Percentiles rank a stretch among this genome's conserved stretches.
These are phyloP conservation scores for Ilex paraguariensis DNA, from an alignment of 305 asterid species.

Conservation along the genomic window DNA sequence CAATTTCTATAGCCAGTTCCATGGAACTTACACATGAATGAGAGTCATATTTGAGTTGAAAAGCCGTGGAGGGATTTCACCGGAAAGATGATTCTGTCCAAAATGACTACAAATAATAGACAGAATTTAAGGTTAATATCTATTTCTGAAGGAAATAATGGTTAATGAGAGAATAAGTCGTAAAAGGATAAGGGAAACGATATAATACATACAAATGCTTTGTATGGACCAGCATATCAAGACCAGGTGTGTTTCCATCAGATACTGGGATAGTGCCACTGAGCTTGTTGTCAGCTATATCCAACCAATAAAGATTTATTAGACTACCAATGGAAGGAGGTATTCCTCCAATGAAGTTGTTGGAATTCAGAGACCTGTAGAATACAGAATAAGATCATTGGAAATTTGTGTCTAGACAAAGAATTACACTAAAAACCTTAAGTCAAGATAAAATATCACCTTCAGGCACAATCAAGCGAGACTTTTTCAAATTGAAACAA, in stretches of 20 bases:
- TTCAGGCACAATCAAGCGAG: too few relatives aligned
- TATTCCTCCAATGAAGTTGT: constrained; percentile 60
- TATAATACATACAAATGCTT: constrained; percentile 63
- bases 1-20: not conserved
- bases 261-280: constrained; percentile 79
- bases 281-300: constrained; percentile 74
- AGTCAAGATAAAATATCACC: not conserved
- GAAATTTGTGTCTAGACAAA: not conserved
- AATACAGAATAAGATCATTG: constrained; percentile 4
- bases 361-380: constrained; percentile 68
- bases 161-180: not conserved
- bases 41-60: constrained; percentile 53
- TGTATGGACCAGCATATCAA: constrained; percentile 65
- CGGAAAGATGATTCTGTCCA: constrained; percentile 68
- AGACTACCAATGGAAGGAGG: constrained; percentile 61
- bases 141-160: not conserved
- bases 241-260: constrained; percentile 53
- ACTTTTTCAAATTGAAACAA: too few relatives aligned
- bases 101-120: constrained; percentile 56
- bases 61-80: constrained; percentile 61
- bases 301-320: constrained; percentile 60
- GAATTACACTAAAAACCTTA: not conserved
- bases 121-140: not conserved
- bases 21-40: constrained; percentile 66
- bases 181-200: not conserved